These are phyloP conservation scores for Abrus precatorius DNA, from an alignment of 306 rosid genomes.

Conservation along the genomic window DNA sequence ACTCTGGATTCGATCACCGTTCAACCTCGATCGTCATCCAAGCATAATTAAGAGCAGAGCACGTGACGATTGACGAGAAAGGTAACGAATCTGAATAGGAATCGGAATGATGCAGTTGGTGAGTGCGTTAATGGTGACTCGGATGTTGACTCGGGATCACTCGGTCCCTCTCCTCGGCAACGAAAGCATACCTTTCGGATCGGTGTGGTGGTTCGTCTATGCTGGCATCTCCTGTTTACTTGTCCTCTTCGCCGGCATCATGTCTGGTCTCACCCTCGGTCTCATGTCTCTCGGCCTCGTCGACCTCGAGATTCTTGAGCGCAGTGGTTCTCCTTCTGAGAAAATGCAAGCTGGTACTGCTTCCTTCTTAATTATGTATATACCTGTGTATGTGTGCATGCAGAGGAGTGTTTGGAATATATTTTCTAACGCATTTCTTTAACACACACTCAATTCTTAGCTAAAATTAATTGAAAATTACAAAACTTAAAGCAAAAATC, in stretches of 20 bases:
- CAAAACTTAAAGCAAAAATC: too few species aligned
- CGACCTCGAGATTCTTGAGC: constrained; percentile 92
- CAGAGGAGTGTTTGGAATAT: too few species aligned
- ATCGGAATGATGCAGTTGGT: constrained; percentile 56
- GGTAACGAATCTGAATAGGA: neutral
- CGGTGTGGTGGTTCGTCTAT: constrained; percentile 69
- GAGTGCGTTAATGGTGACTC: constrained; percentile 66
- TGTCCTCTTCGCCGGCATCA: constrained; percentile 92
- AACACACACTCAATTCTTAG: too few species aligned
- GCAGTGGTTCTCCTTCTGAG: constrained; percentile 87
- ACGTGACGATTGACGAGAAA: too few species aligned
- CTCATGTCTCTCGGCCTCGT: constrained; percentile 97
- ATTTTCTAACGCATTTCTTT: too few species aligned
- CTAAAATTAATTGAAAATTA: too few species aligned
- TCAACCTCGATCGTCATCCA: too few species aligned
- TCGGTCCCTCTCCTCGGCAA: constrained; percentile 12
- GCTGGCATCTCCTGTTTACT: constrained; percentile 74
- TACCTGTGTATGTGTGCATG: too few species aligned
- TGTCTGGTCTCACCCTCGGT: constrained; percentile 97
- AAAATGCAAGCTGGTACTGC: constrained; percentile 80
- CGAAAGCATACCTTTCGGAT: constrained; percentile 66
- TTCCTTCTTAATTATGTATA: too few species aligned
- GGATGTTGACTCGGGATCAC: constrained; percentile 61
- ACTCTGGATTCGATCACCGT: too few species aligned
- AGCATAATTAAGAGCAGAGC: too few species aligned